Conservation (phyloP, 345 rosid genomes). For the Euphorbia pulcherrima region DNA sequence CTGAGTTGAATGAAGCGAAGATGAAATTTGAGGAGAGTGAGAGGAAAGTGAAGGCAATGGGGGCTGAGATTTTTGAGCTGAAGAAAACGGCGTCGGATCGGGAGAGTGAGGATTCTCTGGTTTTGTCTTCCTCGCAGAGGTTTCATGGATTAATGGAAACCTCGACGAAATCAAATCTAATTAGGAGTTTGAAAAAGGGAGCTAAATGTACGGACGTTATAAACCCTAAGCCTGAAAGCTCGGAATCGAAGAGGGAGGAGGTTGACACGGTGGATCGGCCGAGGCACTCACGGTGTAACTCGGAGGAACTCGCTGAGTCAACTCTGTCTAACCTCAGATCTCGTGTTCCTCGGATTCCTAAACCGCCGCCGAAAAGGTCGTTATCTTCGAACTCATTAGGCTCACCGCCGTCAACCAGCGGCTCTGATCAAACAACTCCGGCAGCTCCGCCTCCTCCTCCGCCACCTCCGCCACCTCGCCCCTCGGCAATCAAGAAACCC, state of each 20-base stretch:
- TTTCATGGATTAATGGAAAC: conserved; percentile 62
- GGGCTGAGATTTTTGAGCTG: conserved; percentile 46
- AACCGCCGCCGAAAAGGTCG: conserved; percentile 80
- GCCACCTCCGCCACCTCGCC: conserved; percentile 19
- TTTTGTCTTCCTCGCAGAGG: conserved; percentile 63
- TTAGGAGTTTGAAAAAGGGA: conserved; percentile 46
- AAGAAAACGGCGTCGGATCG: conserved; percentile 40
- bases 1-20: conserved; percentile 28
- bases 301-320: conserved; percentile 65
- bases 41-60: conserved; percentile 43
- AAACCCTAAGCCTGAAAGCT: conserved; percentile 24
- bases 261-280: conserved; percentile 42
- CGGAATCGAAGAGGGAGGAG: conserved; percentile 37
- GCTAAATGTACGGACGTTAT: conserved; percentile 27
- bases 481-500: conserved; percentile 10
- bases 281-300: conserved; percentile 51
- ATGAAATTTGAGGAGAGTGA: conserved; percentile 30
- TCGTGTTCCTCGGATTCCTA: conserved; percentile 78
- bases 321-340: conserved; percentile 55
- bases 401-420: conserved; percentile 16
- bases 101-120: conserved; percentile 43
- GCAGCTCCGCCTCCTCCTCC: conserved; percentile 8
- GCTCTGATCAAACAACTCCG: conserved; percentile 15
- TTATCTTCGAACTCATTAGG: conserved; percentile 21
- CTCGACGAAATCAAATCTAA: conserved; percentile 47